Percentiles rank a stretch among this genome's conserved stretches.
Evolutionary conservation across 2,329 filamentous ascomycete genomes (phyloP).

Genomic region (Aureobasidium sp.): DNA sequence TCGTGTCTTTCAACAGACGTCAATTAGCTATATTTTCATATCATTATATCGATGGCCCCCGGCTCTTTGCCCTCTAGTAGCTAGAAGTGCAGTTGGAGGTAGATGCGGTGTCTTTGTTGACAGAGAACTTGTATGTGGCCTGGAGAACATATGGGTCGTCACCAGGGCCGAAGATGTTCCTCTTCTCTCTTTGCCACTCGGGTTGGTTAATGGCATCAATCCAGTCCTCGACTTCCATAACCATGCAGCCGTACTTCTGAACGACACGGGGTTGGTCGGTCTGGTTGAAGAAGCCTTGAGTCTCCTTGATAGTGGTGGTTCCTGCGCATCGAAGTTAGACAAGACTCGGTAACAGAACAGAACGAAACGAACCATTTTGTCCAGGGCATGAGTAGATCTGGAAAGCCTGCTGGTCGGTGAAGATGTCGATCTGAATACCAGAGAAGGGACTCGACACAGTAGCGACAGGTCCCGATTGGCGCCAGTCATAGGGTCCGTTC

Average conservation of each 20-base stretch:
- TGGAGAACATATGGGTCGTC: conserved; percentile 37
- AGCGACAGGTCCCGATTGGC: conserved; percentile 49
- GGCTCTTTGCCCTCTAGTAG: background rate
- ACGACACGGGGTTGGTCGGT: conserved; percentile 53
- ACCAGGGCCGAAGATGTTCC: conserved; percentile 41
- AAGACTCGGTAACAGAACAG: conserved; percentile 21
- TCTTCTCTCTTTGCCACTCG: conserved; percentile 63
- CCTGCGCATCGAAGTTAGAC: conserved; percentile 25
- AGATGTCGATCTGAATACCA: conserved; percentile 76
- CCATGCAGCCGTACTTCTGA: conserved; percentile 72
- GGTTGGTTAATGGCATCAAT: conserved; percentile 92
- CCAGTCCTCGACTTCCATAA: conserved; percentile 88
- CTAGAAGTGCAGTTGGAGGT: conserved; percentile 12
- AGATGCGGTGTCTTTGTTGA: conserved; percentile 21
- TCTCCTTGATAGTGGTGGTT: conserved; percentile 57
- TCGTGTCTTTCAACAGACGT: background rate
- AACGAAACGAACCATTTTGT: conserved; percentile 56
- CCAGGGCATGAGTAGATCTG: conserved; percentile 81
- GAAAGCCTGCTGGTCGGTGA: conserved; percentile 75
- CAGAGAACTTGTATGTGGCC: conserved; percentile 37
- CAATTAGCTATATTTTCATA: background rate
- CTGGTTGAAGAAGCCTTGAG: conserved; percentile 55
- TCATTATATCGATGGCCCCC: background rate
- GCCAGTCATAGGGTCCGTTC: conserved; percentile 56
- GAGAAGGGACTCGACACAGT: conserved; percentile 65